These are phyloP conservation scores for Ricinus communis DNA, from an alignment of 345 rosid genomes.

Conservation along the genomic window DNA sequence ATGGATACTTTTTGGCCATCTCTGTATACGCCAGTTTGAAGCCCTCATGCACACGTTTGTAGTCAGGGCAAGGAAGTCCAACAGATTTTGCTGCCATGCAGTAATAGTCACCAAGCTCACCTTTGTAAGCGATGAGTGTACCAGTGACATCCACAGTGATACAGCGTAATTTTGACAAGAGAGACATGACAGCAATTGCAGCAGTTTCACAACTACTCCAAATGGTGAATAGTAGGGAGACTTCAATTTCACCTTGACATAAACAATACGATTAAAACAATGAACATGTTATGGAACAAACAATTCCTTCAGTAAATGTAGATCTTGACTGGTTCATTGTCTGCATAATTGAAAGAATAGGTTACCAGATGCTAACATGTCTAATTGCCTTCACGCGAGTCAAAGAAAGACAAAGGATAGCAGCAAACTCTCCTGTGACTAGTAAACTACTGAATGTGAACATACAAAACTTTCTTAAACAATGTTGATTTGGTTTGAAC, in stretches of 20 bases:
- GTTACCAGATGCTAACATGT: background rate
- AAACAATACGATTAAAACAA: constrained; percentile 4
- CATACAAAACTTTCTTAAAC: background rate
- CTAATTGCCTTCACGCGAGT: background rate
- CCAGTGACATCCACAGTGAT: constrained; percentile 97
- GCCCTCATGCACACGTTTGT: constrained; percentile 85
- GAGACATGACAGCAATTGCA: constrained; percentile 44
- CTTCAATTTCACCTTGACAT: background rate
- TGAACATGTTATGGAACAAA: background rate
- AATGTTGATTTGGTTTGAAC: background rate
- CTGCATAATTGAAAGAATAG: constrained; percentile 11
- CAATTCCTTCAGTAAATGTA: constrained; percentile 4
- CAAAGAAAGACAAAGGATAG: background rate
- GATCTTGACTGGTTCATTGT: background rate
- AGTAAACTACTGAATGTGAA: background rate
- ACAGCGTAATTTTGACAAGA: constrained; percentile 68
- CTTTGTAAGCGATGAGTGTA: constrained; percentile 92
- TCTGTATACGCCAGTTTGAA: constrained; percentile 86
- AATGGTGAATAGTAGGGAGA: background rate
- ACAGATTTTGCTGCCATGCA: constrained; percentile 98
- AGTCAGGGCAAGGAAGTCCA: constrained; percentile 94
- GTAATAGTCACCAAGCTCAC: constrained; percentile 97
- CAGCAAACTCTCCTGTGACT: background rate
- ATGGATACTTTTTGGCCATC: constrained; percentile 85
- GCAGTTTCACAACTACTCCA: background rate